Conservation (phyloP, 805 yeast genomes). For the Gaillardinia entomophila region DNA sequence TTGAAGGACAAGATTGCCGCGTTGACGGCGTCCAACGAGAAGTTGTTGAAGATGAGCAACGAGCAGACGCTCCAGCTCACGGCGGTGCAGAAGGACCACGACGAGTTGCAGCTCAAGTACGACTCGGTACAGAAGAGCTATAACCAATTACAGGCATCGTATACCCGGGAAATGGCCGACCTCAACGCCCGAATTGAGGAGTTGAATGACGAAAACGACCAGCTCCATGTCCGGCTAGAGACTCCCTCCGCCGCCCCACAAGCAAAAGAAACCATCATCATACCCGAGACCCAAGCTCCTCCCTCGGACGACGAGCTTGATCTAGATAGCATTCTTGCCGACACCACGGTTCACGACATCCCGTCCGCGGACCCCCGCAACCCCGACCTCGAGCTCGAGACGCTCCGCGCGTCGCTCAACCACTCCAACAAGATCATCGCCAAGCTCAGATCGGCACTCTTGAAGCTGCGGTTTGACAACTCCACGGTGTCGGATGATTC, state of each 20-base stretch:
- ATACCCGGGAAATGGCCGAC: constrained; percentile 39
- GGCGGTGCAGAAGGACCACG: constrained; percentile 41
- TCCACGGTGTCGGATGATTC: constrained; percentile 9
- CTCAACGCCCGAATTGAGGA: constrained; percentile 49
- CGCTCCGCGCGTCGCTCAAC: constrained; percentile 55
- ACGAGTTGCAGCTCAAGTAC: constrained; percentile 38
- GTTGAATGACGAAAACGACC: constrained; percentile 66
- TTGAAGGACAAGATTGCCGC: constrained; percentile 39
- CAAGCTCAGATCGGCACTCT: constrained; percentile 47
- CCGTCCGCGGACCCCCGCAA: constrained; percentile 32
- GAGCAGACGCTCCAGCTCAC: constrained; percentile 25
- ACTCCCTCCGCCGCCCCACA: not conserved
- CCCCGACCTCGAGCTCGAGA: constrained; percentile 55
- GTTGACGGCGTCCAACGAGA: constrained; percentile 34
- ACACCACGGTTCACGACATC: constrained; percentile 17
- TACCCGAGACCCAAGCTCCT: constrained; percentile 9
- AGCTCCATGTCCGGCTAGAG: constrained; percentile 36
- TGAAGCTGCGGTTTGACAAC: constrained; percentile 36
- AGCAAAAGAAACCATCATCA: not conserved
- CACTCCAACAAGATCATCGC: constrained; percentile 61
- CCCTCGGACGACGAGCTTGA: constrained; percentile 32
- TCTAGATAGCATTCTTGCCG: constrained; percentile 27
- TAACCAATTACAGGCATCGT: constrained; percentile 26
- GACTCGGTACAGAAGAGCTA: constrained; percentile 35
- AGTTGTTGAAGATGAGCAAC: constrained; percentile 25